These are phyloP conservation scores for Penicillium paradoxum DNA, from an alignment of 495 filamentous ascomycete genomes.

Conservation along the genomic window DNA sequence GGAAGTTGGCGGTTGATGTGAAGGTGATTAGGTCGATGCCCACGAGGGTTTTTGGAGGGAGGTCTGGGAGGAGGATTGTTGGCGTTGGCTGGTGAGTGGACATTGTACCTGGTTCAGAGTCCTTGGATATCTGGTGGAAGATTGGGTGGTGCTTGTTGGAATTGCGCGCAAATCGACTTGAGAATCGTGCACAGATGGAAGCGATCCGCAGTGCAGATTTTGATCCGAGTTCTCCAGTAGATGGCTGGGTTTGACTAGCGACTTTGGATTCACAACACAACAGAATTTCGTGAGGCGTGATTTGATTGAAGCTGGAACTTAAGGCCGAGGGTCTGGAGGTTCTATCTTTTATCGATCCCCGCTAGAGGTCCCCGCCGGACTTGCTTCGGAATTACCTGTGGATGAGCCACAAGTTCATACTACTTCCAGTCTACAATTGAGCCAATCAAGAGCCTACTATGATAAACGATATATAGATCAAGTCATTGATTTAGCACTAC, in stretches of 20 bases:
- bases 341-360: constrained; percentile 14
- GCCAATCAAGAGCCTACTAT: neutral
- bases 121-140: neutral
- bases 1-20: constrained; percentile 51
- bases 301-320: neutral
- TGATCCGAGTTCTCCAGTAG: neutral
- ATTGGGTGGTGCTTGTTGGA: neutral
- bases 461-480: constrained; percentile 5
- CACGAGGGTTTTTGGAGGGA: constrained; percentile 47
- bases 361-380: constrained; percentile 15
- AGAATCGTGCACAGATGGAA: neutral
- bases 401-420: neutral
- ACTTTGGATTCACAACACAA: neutral
- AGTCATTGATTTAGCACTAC: constrained; percentile 24
- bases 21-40: constrained; percentile 52
- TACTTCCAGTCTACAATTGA: neutral
- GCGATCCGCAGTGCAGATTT: neutral
- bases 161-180: neutral
- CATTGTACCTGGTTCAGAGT: neutral
- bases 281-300: neutral
- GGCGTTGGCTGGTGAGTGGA: constrained; percentile 32
- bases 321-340: neutral
- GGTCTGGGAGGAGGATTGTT: constrained; percentile 43
- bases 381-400: neutral
- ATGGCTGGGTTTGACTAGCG: neutral